Evolutionary conservation across 1,139 yeast genomes (phyloP).

Genomic region (Blastobotrys capitulatus): DNA sequence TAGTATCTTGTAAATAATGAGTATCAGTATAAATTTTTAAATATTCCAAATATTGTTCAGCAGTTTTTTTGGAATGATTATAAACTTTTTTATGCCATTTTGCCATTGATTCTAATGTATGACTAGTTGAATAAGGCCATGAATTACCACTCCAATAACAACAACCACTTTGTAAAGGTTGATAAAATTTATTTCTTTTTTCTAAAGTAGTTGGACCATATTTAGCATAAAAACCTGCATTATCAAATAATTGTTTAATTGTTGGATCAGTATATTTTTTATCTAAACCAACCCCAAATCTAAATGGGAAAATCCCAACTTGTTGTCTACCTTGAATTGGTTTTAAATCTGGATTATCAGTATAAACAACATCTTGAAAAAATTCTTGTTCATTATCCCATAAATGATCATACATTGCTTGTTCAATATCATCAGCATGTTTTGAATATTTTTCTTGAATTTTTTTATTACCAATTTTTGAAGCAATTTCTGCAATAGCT

Average conservation of each 20-base stretch:
- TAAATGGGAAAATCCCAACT: slow-evolving; percentile 1
- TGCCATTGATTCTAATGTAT: background rate
- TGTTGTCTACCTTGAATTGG: slow-evolving; percentile 1
- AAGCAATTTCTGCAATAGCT: slow-evolving; percentile 1
- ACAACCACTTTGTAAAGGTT: background rate
- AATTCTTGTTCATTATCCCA: background rate
- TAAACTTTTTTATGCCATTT: background rate
- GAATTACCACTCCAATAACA: background rate
- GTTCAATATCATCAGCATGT: background rate
- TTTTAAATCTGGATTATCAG: background rate
- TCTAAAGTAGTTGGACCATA: slow-evolving; percentile 3
- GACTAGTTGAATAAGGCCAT: slow-evolving; percentile 1
- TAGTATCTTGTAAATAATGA: background rate
- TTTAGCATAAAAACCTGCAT: background rate
- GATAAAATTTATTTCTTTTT: background rate
- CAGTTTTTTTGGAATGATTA: background rate
- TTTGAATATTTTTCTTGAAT: background rate
- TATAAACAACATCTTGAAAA: background rate
- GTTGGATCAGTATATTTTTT: background rate
- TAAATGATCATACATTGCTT: background rate
- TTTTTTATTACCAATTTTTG: background rate
- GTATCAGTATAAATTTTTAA: background rate
- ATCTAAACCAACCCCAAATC: background rate
- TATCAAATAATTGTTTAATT: background rate
- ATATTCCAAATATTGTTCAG: background rate